Evolutionary conservation across 2,329 filamentous ascomycete genomes (phyloP).

Genomic region (Aspergillus tubingensis): DNA sequence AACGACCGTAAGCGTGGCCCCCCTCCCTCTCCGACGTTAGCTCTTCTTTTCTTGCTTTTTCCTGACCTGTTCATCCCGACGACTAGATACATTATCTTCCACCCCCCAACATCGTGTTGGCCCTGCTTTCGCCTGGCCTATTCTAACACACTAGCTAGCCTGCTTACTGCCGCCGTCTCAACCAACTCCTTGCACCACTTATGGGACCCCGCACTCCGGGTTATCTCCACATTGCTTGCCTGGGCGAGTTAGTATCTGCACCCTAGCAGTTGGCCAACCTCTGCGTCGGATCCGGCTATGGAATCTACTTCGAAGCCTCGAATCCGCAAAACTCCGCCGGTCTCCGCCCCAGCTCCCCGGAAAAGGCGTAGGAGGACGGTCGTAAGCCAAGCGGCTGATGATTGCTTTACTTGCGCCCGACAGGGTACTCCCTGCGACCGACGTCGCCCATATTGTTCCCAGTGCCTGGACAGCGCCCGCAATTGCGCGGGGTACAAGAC

Average conservation of each 20-base stretch:
- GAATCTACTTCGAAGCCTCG: conserved; percentile 27
- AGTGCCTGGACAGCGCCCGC: conserved; percentile 86
- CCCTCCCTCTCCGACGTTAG: conserved; percentile 5
- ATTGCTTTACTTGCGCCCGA: conserved; percentile 92
- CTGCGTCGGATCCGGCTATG: conserved; percentile 14
- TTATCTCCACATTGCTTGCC: conserved; percentile 18
- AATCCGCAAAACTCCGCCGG: conserved; percentile 27
- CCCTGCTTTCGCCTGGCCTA: background rate
- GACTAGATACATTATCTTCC: no score
- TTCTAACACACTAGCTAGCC: background rate
- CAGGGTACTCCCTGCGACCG: conserved; percentile 84
- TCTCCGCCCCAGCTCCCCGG: conserved; percentile 37
- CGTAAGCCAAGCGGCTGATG: conserved; percentile 84
- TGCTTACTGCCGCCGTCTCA: background rate
- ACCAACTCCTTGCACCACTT: conserved; percentile 3
- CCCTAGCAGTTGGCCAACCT: background rate
- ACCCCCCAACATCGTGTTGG: background rate
- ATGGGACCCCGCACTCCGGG: conserved; percentile 25
- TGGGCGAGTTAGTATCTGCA: background rate
- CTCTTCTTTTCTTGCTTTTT: background rate
- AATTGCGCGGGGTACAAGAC: conserved; percentile 97
- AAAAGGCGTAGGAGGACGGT: conserved; percentile 85
- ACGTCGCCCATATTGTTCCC: conserved; percentile 89
- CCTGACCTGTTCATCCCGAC: background rate
- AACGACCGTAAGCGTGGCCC: conserved; percentile 3